Base-by-base conservation (phyloP, 805 yeast genomes). In the Candida vaughaniae region DNA sequence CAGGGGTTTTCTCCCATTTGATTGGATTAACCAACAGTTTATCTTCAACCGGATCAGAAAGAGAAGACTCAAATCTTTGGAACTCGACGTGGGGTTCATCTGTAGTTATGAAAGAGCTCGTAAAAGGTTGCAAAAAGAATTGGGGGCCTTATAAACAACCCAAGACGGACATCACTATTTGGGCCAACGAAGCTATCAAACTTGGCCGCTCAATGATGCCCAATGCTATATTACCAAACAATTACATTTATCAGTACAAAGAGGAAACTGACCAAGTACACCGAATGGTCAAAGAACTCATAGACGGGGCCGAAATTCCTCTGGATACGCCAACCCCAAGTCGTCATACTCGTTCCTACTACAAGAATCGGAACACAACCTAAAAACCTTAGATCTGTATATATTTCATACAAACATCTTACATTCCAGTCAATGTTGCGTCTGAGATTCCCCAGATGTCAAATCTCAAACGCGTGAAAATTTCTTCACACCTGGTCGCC, bases 1-100 rank as follows among this genome's bases (percentile, higher is more conserved):
- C 93, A 1, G 95, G 95, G 9, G 79, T 83, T 0, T 83, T 85
- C 53, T 76, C 93, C 4, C 95, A 86, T 55, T 60, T 86, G 37
- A 75, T 82, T 25, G 95, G 95, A 0, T 55, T 86, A 35, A 82
- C 80, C 34, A 65, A 67, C 19, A 64, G 65, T 36, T 64, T 67
- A 35, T 41, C 41, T 10, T 8, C 19, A 3, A 12, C 18, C 9
- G 31, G 4, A 12, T 14, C n/a, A 8, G 33, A 29, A 9, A 16
- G 33, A 12, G 45, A 47, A 4, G 43, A 41, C 15, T 57, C 53
- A 11, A 43, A 57, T 12, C 46, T 64, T 14, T 83, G 87, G 87
- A 71, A 78, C 28, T 61, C 64, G 11, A 75, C 76, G 23, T 82
- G 90, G 88, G 83, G 85, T 1, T 63, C 77, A 1, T 69, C 66